Conservation (phyloP, 129 eudicot species). For the sunflower (Helianthus annuus) region DNA sequence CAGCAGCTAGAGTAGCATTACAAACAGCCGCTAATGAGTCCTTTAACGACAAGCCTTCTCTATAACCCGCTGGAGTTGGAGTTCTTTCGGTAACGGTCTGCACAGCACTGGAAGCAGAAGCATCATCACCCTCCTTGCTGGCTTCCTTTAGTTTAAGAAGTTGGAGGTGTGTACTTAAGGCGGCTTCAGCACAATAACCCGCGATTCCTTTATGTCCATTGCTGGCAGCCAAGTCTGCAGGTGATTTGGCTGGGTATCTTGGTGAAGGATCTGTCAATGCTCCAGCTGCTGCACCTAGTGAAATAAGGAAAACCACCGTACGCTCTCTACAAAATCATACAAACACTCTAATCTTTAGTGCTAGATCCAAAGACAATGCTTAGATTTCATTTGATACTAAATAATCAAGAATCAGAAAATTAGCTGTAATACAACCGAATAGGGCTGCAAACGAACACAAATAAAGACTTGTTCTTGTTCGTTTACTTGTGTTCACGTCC, state of each 20-base stretch:
- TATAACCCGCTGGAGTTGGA: conserved; percentile 60
- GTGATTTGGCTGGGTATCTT: conserved; percentile 72
- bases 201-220: conserved; percentile 97
- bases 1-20: conserved; percentile 97
- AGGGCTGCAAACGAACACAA: no score
- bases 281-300: conserved; percentile 90
- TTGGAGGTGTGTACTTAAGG: conserved; percentile 72
- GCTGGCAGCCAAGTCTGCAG: conserved; percentile 86
- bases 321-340: conserved; percentile 55
- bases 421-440: background rate
- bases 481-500: no score
- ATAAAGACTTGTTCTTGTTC: no score
- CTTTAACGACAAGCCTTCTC: conserved; percentile 72
- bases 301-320: conserved; percentile 74
- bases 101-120: conserved; percentile 49
- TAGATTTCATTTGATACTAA: background rate
- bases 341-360: background rate
- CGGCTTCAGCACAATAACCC: conserved; percentile 84
- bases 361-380: background rate
- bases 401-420: conserved; percentile 1
- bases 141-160: conserved; percentile 56
- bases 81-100: conserved; percentile 67
- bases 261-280: conserved; percentile 87
- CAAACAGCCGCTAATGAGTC: conserved; percentile 95
- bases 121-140: conserved; percentile 34